phyloP scores from a whole-genome alignment of 2,329 filamentous ascomycete species.

The Venturia effusa region DNA sequence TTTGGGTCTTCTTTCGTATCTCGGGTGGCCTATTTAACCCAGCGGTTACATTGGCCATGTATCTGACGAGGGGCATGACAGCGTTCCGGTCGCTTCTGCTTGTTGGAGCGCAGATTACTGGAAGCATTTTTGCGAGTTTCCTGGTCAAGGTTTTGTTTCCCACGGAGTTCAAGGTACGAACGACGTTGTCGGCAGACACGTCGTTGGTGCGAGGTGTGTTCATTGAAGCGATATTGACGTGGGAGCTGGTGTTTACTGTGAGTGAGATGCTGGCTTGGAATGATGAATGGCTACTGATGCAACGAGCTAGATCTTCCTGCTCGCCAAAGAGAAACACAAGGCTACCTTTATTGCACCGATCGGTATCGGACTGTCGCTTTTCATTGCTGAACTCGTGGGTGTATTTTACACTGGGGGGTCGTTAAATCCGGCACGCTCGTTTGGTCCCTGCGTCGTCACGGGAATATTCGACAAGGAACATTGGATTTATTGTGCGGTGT shows the following conservation, averaged over 20 bases:
- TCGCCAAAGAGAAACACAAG: constrained; percentile 32
- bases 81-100: constrained; percentile 22
- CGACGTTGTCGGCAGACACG: constrained; percentile 30
- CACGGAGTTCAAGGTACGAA: constrained; percentile 33
- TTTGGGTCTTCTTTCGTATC: constrained; percentile 11
- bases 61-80: constrained; percentile 24
- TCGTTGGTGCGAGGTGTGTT: constrained; percentile 36
- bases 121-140: constrained; percentile 28
- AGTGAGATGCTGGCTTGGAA: constrained; percentile 22
- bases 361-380: constrained; percentile 18
- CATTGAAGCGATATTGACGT: constrained; percentile 39
- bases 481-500: constrained; percentile 13
- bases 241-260: constrained; percentile 27
- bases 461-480: constrained; percentile 11
- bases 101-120: constrained; percentile 23
- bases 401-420: constrained; percentile 11
- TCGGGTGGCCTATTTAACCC: constrained; percentile 18
- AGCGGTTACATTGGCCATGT: constrained; percentile 28
- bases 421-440: constrained; percentile 11
- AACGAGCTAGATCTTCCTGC: constrained; percentile 20
- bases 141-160: constrained; percentile 34
- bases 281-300: not conserved
- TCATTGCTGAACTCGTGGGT: constrained; percentile 13
- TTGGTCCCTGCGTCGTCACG: constrained; percentile 11
- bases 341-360: constrained; percentile 30